A percentile compares a stretch with the other conserved stretches of the same genome.
These are phyloP conservation scores for Mycosphaerelloides madeirae DNA, from an alignment of 2,329 filamentous ascomycete species.

Conservation along the genomic window DNA sequence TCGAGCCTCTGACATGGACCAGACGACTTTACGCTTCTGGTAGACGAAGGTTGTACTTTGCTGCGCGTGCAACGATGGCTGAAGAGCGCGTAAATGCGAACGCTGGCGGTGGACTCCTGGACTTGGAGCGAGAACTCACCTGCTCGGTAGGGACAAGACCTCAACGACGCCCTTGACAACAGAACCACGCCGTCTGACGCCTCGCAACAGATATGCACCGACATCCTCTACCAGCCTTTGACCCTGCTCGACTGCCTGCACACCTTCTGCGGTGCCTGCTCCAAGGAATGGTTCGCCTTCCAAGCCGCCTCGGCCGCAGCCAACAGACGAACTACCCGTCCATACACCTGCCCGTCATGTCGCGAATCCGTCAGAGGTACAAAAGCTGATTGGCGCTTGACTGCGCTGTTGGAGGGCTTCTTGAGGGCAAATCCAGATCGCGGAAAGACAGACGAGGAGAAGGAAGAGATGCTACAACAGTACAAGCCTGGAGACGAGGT, in stretches of 20 bases:
- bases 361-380: constrained; percentile 81
- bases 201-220: constrained; percentile 85
- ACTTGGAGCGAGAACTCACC: constrained; percentile 88
- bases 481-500: constrained; percentile 82
- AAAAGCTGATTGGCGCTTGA: constrained; percentile 83
- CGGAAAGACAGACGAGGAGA: constrained; percentile 65
- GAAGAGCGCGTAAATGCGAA: neutral
- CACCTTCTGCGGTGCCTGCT: constrained; percentile 89
- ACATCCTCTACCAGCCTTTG: constrained; percentile 48
- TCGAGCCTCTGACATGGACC: neutral
- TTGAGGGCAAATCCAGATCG: constrained; percentile 73
- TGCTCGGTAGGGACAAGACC: constrained; percentile 67
- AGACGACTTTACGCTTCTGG: neutral
- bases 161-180: neutral
- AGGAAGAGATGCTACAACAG: constrained; percentile 65
- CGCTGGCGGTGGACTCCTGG: constrained; percentile 34
- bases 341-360: constrained; percentile 89
- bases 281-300: constrained; percentile 93
- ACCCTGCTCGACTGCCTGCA: constrained; percentile 38
- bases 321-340: constrained; percentile 38
- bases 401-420: constrained; percentile 84
- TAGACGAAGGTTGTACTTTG: neutral
- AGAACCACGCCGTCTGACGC: constrained; percentile 12
- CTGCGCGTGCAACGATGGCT: neutral
- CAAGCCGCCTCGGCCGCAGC: constrained; percentile 59